Evolutionary conservation across 169 alveolate species (phyloP).

Genomic region (Cystoisospora suis): DNA sequence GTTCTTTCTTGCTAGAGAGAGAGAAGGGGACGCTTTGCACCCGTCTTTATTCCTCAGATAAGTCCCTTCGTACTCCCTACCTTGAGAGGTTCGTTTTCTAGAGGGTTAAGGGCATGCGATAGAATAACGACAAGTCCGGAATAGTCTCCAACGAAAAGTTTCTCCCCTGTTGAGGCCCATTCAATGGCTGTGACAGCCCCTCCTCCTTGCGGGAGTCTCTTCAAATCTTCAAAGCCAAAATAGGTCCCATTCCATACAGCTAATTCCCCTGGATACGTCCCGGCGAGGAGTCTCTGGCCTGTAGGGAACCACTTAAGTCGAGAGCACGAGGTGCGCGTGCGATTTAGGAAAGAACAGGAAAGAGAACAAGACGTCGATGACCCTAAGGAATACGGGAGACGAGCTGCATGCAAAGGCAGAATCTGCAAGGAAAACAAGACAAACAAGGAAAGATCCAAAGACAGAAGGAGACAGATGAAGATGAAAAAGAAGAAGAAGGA

Average conservation of each 20-base stretch:
- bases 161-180: slow-evolving; percentile 81
- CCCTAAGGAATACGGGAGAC: not conserved
- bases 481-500: not conserved
- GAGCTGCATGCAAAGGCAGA: slow-evolving; percentile 13
- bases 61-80: slow-evolving; percentile 35
- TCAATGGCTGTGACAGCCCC: slow-evolving; percentile 83
- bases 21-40: too few species aligned
- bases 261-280: slow-evolving; percentile 87
- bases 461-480: not conserved
- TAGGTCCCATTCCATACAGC: slow-evolving; percentile 86
- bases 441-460: not conserved
- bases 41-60: too few species aligned
- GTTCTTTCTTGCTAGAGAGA: not conserved
- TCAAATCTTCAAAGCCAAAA: slow-evolving; percentile 86
- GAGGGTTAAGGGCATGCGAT: slow-evolving; percentile 79
- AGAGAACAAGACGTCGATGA: not conserved
- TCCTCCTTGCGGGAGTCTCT: slow-evolving; percentile 83
- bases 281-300: slow-evolving; percentile 85
- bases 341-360: not conserved
- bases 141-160: slow-evolving; percentile 80
- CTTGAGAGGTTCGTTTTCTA: slow-evolving; percentile 78
- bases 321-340: slow-evolving; percentile 41
- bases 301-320: slow-evolving; percentile 83
- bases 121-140: slow-evolving; percentile 81
- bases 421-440: not conserved